Base-by-base conservation (phyloP, 2,329 filamentous ascomycete species). In the Fusarium neocosmosporiellum region DNA sequence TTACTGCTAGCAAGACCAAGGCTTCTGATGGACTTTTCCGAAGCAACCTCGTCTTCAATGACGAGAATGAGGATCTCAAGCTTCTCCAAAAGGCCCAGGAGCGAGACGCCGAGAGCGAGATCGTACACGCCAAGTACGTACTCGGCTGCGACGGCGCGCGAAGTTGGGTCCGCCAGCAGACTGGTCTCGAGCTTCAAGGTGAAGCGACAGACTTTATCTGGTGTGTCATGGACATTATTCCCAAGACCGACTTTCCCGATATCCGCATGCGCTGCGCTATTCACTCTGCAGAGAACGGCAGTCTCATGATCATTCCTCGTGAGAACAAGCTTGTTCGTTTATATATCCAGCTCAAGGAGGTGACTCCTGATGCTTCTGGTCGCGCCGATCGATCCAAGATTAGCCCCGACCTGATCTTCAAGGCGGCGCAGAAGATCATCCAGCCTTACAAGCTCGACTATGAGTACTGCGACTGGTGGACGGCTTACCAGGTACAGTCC, bases 131-230 rank as follows among this genome's bases (percentile, higher is more conserved):
- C 18, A 83, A 91, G 76, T 94, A 92, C 69, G 84, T 94, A 33
- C 84, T 94, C 5, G 92, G 91, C 0, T 91, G 89, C 50, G 92
- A 93, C 70, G 92, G 92, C 0, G 91, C 92, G 0, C 90, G 91
- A 75, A 90, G 87, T 64, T 93, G 90, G 89, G 89, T 88, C 0
- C 83, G 91, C 41, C 84, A 86, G 62, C 84, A 89, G 63, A 81
- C 93, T 2, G 88, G 88, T 0, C 72, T 77, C 18, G 79, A 79
- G 11, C 86, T 89, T 34, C 83, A 86, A 34, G 89, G 89, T 7
- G 88, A 90, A 59, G 85, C 84, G 5, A 88, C 85, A 0, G 86
- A 88, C 65, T 86, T 81, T 68, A 86, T 88, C 58, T 88, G 85
- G 86, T 86, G 86, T 8, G 86, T 88, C 4, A 75, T 87, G 31